Evolutionary conservation across 225 moss, liverwort and hornwort species (phyloP), one percentile per base, ranked within the genome.

Genomic region (Neckera pumila): DNA sequence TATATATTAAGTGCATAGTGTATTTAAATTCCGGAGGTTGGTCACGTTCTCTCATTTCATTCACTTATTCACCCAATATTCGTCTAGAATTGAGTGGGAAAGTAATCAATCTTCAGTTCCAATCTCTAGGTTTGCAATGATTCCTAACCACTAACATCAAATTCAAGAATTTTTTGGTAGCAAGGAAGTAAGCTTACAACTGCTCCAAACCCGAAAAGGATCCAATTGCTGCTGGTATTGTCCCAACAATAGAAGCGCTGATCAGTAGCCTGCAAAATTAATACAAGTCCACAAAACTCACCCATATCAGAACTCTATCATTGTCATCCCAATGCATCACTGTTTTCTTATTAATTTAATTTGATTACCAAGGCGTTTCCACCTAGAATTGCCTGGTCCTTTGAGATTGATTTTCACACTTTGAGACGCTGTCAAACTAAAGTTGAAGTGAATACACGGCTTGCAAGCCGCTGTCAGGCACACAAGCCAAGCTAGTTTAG

Each of bases 161-260:
- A 75, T n/a, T 17, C 34, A 82, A 34, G 40, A 4, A 70, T 6
- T 70, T 49, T 65, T 20, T 5, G 10, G 30, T 30, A 51, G 59
- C 31, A 47, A 72, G 49, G 61, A 88, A 33, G 36, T 38, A 19
- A 58, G 85, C 93, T 89, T 89, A 93, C 93, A 93, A 89, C 12
- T 11, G 1, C 7, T 8, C 8, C 58, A 93, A 87, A 62, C 45
- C 73, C 45, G 79, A 58, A 73, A 93, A 88, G 34, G 81, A 88
- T 85, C 91, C 93, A 65, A 93, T 91, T 42, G 34, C 82, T 53
- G 85, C 17, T 27, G 91, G 93, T 43, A 93, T 86, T 2, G 81
- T 87, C 47, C 91, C 93, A 73, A 53, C 63, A 71, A 93, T 62
- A 14, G 34, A 27, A n/a, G 63, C 33, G 62, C 78, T 56, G 47